Evolutionary conservation across 805 yeast species (phyloP).

Genomic region (Danielia oregonensis): DNA sequence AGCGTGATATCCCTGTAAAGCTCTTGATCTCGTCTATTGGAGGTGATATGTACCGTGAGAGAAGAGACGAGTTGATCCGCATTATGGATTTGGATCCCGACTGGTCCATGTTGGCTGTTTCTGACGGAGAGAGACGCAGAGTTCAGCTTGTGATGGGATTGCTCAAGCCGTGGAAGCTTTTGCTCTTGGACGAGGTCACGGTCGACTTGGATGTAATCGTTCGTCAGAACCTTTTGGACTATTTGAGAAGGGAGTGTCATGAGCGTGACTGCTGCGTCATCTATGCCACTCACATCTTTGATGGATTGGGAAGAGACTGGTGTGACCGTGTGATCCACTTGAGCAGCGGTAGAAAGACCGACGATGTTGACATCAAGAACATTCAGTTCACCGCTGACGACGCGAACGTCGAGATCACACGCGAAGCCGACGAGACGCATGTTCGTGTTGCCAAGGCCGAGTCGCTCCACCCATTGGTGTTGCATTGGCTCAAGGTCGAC

Average conservation of each 20-base stretch:
- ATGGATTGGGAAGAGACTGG: constrained; percentile 82
- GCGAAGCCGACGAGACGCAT: constrained; percentile 19
- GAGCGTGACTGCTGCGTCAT: constrained; percentile 71
- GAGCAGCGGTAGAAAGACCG: constrained; percentile 55
- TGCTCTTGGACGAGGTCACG: constrained; percentile 93
- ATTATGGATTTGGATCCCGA: constrained; percentile 79
- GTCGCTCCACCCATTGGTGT: constrained; percentile 69
- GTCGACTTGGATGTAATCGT: constrained; percentile 95
- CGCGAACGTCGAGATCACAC: constrained; percentile 21
- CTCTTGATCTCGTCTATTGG: constrained; percentile 80
- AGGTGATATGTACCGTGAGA: constrained; percentile 55
- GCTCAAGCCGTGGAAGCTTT: constrained; percentile 81
- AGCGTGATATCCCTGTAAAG: constrained; percentile 86
- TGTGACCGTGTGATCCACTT: constrained; percentile 82
- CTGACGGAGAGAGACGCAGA: constrained; percentile 93
- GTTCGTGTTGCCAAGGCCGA: constrained; percentile 38
- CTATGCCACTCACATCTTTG: constrained; percentile 95
- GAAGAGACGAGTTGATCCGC: constrained; percentile 72
- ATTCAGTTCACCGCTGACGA: constrained; percentile 29
- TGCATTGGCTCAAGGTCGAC: constrained; percentile 60
- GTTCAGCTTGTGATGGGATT: constrained; percentile 94
- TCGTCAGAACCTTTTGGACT: constrained; percentile 66
- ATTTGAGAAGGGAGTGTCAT: constrained; percentile 70
- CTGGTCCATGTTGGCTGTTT: constrained; percentile 90
- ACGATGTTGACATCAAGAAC: constrained; percentile 29